A percentile compares a stretch with the other conserved stretches of the same genome.
These are phyloP conservation scores for Tremella fuciformis DNA, from an alignment of 768 basidiomycete species.

Conservation along the genomic window DNA sequence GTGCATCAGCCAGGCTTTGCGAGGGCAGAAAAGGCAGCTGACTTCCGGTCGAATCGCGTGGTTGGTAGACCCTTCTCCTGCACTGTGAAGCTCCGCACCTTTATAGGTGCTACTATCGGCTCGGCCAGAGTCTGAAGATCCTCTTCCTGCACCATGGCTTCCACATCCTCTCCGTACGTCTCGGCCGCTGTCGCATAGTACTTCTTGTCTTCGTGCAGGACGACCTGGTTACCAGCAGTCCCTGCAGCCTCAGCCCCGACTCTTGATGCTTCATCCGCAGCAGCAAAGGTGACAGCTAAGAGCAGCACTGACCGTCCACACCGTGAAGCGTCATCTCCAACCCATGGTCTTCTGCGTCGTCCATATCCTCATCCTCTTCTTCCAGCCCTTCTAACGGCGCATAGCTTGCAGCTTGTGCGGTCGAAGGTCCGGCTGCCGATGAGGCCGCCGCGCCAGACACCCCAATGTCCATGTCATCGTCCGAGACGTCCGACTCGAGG, in stretches of 20 bases:
- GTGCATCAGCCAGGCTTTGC: background rate
- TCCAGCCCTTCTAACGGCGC: constrained; percentile 80
- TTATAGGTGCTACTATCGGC: constrained; percentile 91
- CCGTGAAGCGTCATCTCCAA: constrained; percentile 47
- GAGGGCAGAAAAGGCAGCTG: constrained; percentile 44
- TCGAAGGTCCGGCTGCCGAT: constrained; percentile 30
- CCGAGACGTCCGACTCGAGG: constrained; percentile 73
- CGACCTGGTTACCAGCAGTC: constrained; percentile 50
- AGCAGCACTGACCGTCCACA: constrained; percentile 39
- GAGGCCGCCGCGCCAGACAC: constrained; percentile 46
- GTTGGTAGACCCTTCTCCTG: constrained; percentile 94
- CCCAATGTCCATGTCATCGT: constrained; percentile 58
- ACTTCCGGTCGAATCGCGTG: constrained; percentile 98
- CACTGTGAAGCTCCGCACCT: constrained; percentile 88
- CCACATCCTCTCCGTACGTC: constrained; percentile 88
- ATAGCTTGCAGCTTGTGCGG: constrained; percentile 52
- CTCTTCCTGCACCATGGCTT: constrained; percentile 96
- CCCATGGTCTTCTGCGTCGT: constrained; percentile 40
- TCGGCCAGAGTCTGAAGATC: constrained; percentile 92
- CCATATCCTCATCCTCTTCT: constrained; percentile 62
- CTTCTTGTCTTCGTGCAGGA: constrained; percentile 96
- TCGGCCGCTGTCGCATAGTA: constrained; percentile 93
- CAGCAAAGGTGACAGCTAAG: background rate
- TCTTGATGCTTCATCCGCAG: background rate
- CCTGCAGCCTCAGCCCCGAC: constrained; percentile 16